These are phyloP conservation scores for Chrysanthemum seticuspe DNA, from an alignment of 129 eudicot species.

Conservation along the genomic window DNA sequence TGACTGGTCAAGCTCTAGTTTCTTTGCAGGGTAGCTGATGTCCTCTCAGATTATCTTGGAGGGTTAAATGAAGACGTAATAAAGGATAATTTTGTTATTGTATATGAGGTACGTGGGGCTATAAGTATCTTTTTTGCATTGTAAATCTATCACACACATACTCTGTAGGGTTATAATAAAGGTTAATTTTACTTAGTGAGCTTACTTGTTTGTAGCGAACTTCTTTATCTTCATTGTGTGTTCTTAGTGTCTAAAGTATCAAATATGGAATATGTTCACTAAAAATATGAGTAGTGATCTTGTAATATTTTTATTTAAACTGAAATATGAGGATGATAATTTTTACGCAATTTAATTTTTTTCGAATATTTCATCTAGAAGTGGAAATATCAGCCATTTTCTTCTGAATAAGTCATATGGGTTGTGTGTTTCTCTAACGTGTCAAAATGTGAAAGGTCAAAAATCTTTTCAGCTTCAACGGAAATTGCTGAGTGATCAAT, in stretches of 20 bases:
- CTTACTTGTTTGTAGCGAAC: constrained; percentile 2
- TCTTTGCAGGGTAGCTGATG: constrained; percentile 99
- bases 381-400: not conserved
- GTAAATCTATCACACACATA: not conserved
- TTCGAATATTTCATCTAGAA: not conserved
- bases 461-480: not conserved
- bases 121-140: constrained; percentile 11
- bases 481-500: not conserved
- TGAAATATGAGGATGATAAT: not conserved
- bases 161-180: not conserved
- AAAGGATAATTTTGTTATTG: constrained; percentile 93
- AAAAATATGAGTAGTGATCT: constrained; percentile 5
- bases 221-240: not conserved
- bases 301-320: not conserved
- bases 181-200: too few relatives aligned
- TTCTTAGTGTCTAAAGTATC: constrained; percentile 9
- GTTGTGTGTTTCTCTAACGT: not conserved
- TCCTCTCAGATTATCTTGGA: constrained; percentile 88
- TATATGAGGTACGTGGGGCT: constrained; percentile 71
- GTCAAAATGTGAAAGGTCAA: not conserved
- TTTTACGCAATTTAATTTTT: not conserved
- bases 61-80: constrained; percentile 90
- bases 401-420: not conserved
- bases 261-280: not conserved
- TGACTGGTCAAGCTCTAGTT: constrained; percentile 65